phyloP scores from a whole-genome alignment of 2,329 filamentous ascomycete species.

The Pseudogymnoascus sp. region DNA sequence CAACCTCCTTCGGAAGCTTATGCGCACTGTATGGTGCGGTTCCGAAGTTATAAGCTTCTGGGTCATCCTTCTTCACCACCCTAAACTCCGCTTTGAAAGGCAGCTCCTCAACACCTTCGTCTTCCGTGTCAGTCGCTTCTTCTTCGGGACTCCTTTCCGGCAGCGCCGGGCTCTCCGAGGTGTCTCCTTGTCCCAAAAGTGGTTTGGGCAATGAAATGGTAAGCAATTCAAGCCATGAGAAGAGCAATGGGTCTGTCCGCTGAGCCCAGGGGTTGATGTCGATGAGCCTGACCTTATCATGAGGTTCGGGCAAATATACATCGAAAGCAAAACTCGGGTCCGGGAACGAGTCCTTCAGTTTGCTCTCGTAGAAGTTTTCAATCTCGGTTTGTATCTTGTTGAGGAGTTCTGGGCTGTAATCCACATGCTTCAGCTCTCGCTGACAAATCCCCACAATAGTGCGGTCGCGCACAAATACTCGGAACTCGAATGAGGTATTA shows the following conservation, averaged over 20 bases:
- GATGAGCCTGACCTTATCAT: constrained; percentile 57
- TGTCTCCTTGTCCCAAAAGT: constrained; percentile 40
- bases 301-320: constrained; percentile 72
- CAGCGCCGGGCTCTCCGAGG: constrained; percentile 22
- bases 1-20: constrained; percentile 89
- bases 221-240: constrained; percentile 82
- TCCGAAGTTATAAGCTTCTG: constrained; percentile 78
- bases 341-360: constrained; percentile 67
- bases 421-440: constrained; percentile 82
- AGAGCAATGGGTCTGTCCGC: constrained; percentile 79
- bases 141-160: constrained; percentile 30
- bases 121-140: constrained; percentile 29
- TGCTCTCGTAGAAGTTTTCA: constrained; percentile 65
- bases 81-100: constrained; percentile 67
- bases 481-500: constrained; percentile 86
- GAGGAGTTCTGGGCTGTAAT: constrained; percentile 61
- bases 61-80: constrained; percentile 74
- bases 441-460: constrained; percentile 77
- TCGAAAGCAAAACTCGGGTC: constrained; percentile 84
- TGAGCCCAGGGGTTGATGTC: constrained; percentile 95
- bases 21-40: constrained; percentile 88
- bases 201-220: constrained; percentile 55
- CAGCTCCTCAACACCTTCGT: constrained; percentile 45
- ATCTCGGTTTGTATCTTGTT: constrained; percentile 60
- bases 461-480: constrained; percentile 83